These are phyloP conservation scores for Nakaseomyces bracarensis DNA, from an alignment of 1,139 yeast genomes.

Conservation along the genomic window DNA sequence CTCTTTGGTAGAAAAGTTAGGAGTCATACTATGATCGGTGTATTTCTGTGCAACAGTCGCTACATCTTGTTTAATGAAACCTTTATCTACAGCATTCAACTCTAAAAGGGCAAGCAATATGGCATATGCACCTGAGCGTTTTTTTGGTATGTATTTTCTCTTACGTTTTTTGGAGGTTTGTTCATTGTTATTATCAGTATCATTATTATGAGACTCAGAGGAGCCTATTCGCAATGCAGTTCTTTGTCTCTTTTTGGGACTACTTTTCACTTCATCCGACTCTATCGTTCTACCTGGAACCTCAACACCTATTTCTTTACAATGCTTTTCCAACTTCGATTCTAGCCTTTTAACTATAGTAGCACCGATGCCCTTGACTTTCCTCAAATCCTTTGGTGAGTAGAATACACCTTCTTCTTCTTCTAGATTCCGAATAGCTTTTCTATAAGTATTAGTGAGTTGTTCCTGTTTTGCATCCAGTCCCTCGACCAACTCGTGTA, in stretches of 20 bases:
- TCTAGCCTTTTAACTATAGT: conserved; percentile 24
- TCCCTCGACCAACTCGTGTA: conserved; percentile 22
- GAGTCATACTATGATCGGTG: conserved; percentile 57
- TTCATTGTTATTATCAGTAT: conserved; percentile 6
- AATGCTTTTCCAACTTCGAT: conserved; percentile 18
- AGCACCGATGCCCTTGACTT: conserved; percentile 30
- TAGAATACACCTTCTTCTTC: conserved; percentile 16
- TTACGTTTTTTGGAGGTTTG: conserved; percentile 22
- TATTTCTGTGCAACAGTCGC: conserved; percentile 48
- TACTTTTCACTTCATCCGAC: neutral
- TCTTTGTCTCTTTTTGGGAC: conserved; percentile 12
- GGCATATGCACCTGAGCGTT: conserved; percentile 82
- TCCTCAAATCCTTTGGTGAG: conserved; percentile 25
- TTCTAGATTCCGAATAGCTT: conserved; percentile 24
- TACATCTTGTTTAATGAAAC: conserved; percentile 56
- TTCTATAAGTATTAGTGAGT: conserved; percentile 22
- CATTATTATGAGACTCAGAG: conserved; percentile 5
- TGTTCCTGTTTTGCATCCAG: conserved; percentile 26
- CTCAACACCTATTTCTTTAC: conserved; percentile 16
- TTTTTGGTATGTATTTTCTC: conserved; percentile 60
- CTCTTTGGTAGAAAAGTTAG: conserved; percentile 54
- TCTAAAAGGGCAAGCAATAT: conserved; percentile 58
- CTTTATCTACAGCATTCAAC: conserved; percentile 42
- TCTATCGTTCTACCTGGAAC: neutral
- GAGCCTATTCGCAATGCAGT: conserved; percentile 14